These are phyloP conservation scores for Amylostereum areolatum DNA, from an alignment of 1,284 basidiomycete species.

Conservation along the genomic window DNA sequence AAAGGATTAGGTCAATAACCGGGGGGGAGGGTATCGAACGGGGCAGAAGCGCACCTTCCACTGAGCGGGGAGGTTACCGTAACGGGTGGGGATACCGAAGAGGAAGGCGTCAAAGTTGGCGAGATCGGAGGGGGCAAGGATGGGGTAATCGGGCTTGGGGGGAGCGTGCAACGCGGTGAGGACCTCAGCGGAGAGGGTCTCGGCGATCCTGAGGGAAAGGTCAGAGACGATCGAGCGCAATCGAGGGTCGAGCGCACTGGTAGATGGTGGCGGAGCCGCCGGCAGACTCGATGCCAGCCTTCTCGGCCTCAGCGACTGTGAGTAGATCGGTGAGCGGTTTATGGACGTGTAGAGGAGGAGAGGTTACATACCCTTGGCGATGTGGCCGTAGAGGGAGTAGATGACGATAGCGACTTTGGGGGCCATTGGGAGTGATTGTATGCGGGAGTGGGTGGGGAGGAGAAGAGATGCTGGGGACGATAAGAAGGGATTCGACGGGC, in stretches of 20 bases:
- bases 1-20: neutral
- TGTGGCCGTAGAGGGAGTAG: slow-evolving; percentile 82
- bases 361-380: slow-evolving; percentile 54
- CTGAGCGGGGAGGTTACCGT: slow-evolving; percentile 61
- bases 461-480: too few relatives aligned
- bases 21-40: neutral
- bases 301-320: slow-evolving; percentile 75
- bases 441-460: too few relatives aligned
- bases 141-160: slow-evolving; percentile 65
- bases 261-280: slow-evolving; percentile 73
- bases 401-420: slow-evolving; percentile 77
- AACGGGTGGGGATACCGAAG: slow-evolving; percentile 78
- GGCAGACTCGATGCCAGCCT: slow-evolving; percentile 62
- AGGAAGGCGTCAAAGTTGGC: slow-evolving; percentile 62
- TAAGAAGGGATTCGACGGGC: too few relatives aligned
- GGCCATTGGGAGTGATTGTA: neutral
- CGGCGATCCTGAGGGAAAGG: slow-evolving; percentile 51
- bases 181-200: slow-evolving; percentile 81
- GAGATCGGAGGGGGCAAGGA: slow-evolving; percentile 64
- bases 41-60: slow-evolving; percentile 46
- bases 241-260: slow-evolving; percentile 44
- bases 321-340: slow-evolving; percentile 5
- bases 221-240: neutral
- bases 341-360: neutral
- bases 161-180: slow-evolving; percentile 75